Conservation (phyloP, 2,329 filamentous ascomycete species). For the Phialophora expanda region DNA sequence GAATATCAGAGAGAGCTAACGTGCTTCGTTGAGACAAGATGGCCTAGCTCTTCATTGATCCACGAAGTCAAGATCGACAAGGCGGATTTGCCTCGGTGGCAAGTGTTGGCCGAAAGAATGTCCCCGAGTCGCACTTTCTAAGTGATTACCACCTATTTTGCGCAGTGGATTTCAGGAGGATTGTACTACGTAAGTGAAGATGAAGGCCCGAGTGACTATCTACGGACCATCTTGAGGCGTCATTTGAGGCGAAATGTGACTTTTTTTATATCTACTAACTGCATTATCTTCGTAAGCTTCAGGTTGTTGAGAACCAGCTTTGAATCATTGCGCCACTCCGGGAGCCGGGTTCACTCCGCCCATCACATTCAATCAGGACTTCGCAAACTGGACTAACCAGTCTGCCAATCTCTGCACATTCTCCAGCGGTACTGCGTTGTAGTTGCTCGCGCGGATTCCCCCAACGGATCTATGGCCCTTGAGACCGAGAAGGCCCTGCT, state of each 20-base stretch:
- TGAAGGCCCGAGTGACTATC: neutral
- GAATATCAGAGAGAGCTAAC: neutral
- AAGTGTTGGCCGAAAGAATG: neutral
- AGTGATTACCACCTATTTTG: too few species aligned
- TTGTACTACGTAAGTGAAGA: neutral
- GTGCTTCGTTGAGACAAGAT: neutral
- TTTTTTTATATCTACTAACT: neutral
- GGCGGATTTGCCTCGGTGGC: too few species aligned
- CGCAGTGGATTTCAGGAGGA: too few species aligned
- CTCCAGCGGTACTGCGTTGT: slow-evolving; percentile 74
- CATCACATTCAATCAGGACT: slow-evolving; percentile 6
- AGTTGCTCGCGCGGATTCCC: slow-evolving; percentile 85
- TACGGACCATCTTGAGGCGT: neutral
- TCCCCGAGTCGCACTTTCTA: neutral
- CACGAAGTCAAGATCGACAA: neutral
- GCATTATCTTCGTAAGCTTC: neutral
- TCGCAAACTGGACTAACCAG: slow-evolving; percentile 58
- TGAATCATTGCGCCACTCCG: neutral
- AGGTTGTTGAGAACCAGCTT: neutral
- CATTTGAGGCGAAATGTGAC: neutral
- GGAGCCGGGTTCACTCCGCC: neutral
- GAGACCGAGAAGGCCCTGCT: slow-evolving; percentile 73
- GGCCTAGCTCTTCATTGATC: neutral
- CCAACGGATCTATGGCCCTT: slow-evolving; percentile 89
- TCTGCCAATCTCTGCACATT: slow-evolving; percentile 51